Evolutionary conservation across 2,329 filamentous ascomycete genomes (phyloP).

Genomic region (Cladosporium colombiae): DNA sequence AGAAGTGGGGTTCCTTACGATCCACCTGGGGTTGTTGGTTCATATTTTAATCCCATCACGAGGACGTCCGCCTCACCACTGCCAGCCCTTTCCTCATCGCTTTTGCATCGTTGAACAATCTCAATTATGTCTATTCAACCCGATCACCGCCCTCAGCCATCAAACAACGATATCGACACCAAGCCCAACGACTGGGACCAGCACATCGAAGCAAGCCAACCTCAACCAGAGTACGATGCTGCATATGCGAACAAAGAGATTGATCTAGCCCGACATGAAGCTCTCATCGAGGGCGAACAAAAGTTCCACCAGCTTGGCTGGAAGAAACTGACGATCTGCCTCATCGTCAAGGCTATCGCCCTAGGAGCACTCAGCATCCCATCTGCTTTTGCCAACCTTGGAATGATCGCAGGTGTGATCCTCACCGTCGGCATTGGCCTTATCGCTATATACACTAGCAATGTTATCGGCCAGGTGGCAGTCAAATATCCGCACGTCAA

Average conservation of each 20-base stretch:
- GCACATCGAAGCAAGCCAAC: constrained; percentile 7
- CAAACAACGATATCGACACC: neutral
- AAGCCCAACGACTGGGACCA: constrained; percentile 8
- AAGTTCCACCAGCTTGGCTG: constrained; percentile 50
- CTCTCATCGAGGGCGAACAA: constrained; percentile 33
- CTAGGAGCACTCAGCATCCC: constrained; percentile 61
- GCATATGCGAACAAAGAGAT: constrained; percentile 36
- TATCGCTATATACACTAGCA: constrained; percentile 63
- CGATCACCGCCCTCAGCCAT: neutral
- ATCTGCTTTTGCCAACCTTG: constrained; percentile 55
- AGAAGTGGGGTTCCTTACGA: constrained; percentile 3
- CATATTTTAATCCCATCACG: neutral
- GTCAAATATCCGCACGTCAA: constrained; percentile 47
- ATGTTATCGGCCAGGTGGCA: constrained; percentile 63
- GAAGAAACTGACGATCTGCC: constrained; percentile 46
- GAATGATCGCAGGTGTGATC: constrained; percentile 58
- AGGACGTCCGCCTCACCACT: neutral
- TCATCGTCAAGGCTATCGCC: constrained; percentile 62
- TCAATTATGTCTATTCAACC: constrained; percentile 16
- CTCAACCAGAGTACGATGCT: neutral
- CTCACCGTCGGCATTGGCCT: constrained; percentile 57
- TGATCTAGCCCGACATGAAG: constrained; percentile 35
- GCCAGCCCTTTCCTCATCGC: neutral
- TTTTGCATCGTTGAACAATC: neutral
- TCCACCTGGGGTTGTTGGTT: constrained; percentile 6